Base-by-base conservation (phyloP, 169 alveolate species). In the Cytauxzoon felis region DNA sequence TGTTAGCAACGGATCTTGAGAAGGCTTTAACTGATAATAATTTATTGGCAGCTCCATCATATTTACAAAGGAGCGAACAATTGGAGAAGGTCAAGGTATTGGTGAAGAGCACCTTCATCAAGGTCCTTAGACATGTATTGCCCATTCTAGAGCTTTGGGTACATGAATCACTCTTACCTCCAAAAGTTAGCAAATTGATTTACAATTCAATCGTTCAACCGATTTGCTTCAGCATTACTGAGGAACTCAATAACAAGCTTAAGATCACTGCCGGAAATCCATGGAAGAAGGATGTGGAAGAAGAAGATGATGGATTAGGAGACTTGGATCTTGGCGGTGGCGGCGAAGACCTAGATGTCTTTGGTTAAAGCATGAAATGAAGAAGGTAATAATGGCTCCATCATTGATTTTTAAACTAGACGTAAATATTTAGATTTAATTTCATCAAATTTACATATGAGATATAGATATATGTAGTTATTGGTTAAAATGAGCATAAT, bases 121-220 rank as follows among this genome's bases (percentile, higher is more conserved):
- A 58, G 30, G 63, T 76, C 48, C 16, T 50, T 62, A 76, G 61
- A 63, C 66, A 61, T 56, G 13, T 66, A 67, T n/a, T 76, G 16
- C 86, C 86, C 43, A 34, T 76, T 33, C 59, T 76, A 26, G 86
- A 64, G 45, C 7, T 18, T 40, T 65, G 79, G 79, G 60, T 76
- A 48, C 72, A 62, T 45, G 86, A 76, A 33, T 42, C 80, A 26
- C 78, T 76, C 18, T 62, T 58, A 75, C 86, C 86, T 16, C 86
- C 86, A 30, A 67, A 58, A 47, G 70, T 71, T 49, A 52, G 60
- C 53, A 45, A 23, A 13, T 40, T 56, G 58, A 80, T 76, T 52
- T 76, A 65, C 86, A 21, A 23, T 19, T 48, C 56, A 45, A 80
- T 76, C 53, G 41, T 76, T 19, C 60, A 43, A 48, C 86, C 86